Evolutionary conservation across 2,329 filamentous ascomycete genomes (phyloP).

Genomic region (Fusarium robinianum): DNA sequence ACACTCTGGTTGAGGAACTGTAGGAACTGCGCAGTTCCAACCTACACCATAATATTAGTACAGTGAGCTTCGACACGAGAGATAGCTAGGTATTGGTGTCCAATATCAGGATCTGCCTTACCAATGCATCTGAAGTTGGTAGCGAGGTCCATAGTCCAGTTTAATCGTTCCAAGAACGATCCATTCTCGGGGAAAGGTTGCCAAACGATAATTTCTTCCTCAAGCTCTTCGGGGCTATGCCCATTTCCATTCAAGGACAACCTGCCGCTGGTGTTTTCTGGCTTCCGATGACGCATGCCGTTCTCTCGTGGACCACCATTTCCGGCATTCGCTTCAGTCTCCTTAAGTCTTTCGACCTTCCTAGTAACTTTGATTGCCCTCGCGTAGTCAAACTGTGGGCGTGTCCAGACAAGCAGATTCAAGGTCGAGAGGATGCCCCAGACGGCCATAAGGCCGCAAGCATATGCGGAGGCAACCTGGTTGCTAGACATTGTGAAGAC

Average conservation of each 20-base stretch:
- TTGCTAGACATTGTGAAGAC: conserved; percentile 51
- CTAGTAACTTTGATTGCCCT: conserved; percentile 49
- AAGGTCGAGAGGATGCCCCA: conserved; percentile 58
- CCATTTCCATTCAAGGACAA: conserved; percentile 2
- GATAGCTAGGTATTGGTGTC: background rate
- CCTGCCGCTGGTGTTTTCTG: background rate
- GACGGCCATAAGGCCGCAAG: conserved; percentile 52
- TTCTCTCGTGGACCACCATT: conserved; percentile 6
- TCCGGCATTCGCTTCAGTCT: background rate
- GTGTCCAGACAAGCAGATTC: conserved; percentile 57
- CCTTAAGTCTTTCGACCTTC: background rate
- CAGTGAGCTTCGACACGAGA: too few species aligned
- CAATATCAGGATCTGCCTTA: conserved; percentile 36
- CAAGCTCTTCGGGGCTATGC: background rate
- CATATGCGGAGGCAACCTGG: conserved; percentile 57
- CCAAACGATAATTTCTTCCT: conserved; percentile 60
- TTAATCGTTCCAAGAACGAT: conserved; percentile 53
- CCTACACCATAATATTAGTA: conserved; percentile 44
- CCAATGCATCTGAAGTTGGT: conserved; percentile 60
- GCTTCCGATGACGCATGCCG: conserved; percentile 28
- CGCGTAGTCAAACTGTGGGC: conserved; percentile 61
- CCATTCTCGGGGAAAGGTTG: conserved; percentile 59
- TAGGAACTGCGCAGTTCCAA: conserved; percentile 61
- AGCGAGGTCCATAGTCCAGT: conserved; percentile 61
- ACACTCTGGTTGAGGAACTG: conserved; percentile 53